Conservation (phyloP, 225 moss, liverwort and hornwort species). For the Bryum argenteum region DNA sequence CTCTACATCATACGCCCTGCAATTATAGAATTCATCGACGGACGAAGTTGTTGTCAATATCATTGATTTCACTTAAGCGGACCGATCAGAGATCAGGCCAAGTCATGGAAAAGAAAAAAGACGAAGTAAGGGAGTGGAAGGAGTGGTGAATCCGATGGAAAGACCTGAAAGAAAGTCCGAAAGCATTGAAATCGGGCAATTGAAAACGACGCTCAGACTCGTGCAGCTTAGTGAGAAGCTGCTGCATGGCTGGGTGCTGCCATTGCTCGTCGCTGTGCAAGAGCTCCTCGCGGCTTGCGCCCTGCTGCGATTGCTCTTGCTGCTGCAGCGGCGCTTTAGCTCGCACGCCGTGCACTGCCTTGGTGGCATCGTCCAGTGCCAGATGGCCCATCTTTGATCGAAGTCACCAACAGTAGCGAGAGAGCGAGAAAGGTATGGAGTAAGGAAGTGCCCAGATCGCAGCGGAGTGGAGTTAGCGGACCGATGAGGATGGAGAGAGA, state of each 20-base stretch:
- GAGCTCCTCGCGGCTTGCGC: constrained; percentile 1
- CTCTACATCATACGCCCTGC: constrained; percentile 50
- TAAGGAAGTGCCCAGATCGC: no score
- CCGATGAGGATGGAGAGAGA: no score
- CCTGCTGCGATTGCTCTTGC: neutral
- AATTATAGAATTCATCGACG: neutral
- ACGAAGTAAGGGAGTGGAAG: no score
- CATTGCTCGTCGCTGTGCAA: constrained; percentile 26
- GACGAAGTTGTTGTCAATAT: neutral
- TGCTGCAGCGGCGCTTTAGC: neutral
- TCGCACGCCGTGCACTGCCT: neutral
- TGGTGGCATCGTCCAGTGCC: neutral
- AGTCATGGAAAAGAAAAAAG: neutral
- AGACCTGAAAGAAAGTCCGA: constrained; percentile 65
- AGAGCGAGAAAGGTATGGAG: no score
- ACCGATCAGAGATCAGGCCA: neutral
- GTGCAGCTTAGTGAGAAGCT: constrained; percentile 24
- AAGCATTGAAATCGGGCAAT: constrained; percentile 58
- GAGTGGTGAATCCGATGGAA: neutral
- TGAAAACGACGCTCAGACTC: constrained; percentile 35
- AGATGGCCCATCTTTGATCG: constrained; percentile 27
- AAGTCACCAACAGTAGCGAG: neutral
- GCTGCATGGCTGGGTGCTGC: constrained; percentile 39
- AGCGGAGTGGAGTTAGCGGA: no score
- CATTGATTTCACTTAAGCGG: neutral